Base-by-base conservation (phyloP, 1,284 basidiomycete species). In the Prillingera fragicola region DNA sequence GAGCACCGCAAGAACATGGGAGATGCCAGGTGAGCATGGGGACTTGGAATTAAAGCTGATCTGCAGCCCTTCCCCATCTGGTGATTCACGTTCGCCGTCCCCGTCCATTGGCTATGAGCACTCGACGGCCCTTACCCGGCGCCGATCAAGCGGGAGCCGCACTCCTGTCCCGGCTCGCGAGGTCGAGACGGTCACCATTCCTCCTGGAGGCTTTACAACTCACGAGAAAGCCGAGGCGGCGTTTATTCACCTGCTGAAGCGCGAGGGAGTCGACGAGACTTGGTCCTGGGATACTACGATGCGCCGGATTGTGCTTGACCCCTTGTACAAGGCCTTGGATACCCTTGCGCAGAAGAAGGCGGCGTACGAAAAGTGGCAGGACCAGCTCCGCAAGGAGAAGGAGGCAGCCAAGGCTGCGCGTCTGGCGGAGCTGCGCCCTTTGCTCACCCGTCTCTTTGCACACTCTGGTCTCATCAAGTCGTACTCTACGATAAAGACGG, bases 271-370 rank as follows among this genome's bases (percentile, higher is more conserved):
- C 37, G 87, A 90, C 71, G 81, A 85, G 36, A 82, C 79, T 55
- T 96, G 88, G 87, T 92, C 89, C 17, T 99, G 95, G 95, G 95
- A 99, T 69, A 83, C 88, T 72, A 91, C 92, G 36, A 95, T 98
- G 86, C 81, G 94, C 60, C 85, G 86, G 57, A 90, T 95, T 69
- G 92, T 99, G 71, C 96, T 91, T 57, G 94, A 98, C 74, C 92
- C 95, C 28, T 73, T 96, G 55, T 98, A 96, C 75, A 95, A 92
- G 74, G 85, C 90, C 38, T 76, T 98, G 50, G 88, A 87, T 65
- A 88, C 87, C 34, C 77, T 97, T 39, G 87, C 89, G 4, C 90
- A 98, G 73, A 92, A 94, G 74, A 97, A 96, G 72, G 76, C 82
- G 35, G 83, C 84, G 36, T 99, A 84, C 79, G 85, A 90, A 69